Base-by-base conservation (phyloP, 805 yeast genomes). In the Ogataea allantospora region DNA sequence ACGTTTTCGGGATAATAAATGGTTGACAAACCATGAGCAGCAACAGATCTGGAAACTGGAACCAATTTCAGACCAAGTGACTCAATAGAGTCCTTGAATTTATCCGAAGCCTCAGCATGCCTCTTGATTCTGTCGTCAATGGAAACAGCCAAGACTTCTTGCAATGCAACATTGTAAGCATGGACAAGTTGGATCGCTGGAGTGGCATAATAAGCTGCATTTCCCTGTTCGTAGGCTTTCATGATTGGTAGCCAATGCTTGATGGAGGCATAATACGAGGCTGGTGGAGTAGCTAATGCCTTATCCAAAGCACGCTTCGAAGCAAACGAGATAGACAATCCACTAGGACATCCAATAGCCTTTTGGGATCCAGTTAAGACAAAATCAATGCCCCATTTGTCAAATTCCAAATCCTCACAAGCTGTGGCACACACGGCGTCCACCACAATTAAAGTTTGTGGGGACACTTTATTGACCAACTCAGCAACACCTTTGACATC, bases 391-490 rank as follows among this genome's bases (percentile, higher is more conserved):
- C 86, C 88, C 97, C 98, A 91, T 13, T 71, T 71, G 58, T 87
- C 91, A 58, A 91, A 91, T 53, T 85, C 78, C 47, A 91, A 68
- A 50, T 78, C 74, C 67, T 91, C 99, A 43, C 86, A 93, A 17
- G 84, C 98, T 44, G 89, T 77, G 6, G 97, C 88, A 66, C 98
- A 93, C 20, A 91, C 98, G 31, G 95, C 96, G 62, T 91, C 99
- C 27, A 91, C 95, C 35, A 88, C 67, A 37, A 91, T 71, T 44
- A 91, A 71, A 16, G 96, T 77, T 20, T 84, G 83, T 37, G 98
- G 97, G 4, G 88, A 75, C 2, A 71, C 65, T 46, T 66, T 56
- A 53, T 78, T 77, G 43, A 85, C 82, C n/a, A 80, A 48, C 35
- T 62, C 65, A 18, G 95, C 63, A 40, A 88, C 71, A 12, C 69